Percentiles rank a stretch among this genome's conserved stretches.
Conservation (phyloP, 164 flowering plant genomes). For the Chloranthus sessilifolius region DNA sequence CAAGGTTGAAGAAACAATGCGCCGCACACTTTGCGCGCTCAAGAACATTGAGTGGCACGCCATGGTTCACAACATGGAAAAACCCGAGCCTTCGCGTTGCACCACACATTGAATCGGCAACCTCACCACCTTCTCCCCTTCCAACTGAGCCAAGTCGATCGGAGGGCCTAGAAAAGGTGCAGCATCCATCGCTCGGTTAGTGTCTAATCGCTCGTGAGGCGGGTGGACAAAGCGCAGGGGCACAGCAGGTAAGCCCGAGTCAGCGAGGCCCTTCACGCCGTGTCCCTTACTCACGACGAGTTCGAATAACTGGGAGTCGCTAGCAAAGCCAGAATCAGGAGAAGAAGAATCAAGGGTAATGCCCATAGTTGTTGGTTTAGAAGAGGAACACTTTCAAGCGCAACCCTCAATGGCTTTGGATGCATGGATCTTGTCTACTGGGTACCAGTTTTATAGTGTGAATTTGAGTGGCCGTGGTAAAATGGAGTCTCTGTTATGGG, state of each 20-base stretch:
- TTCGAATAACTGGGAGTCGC: conserved; percentile 5
- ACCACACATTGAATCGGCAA: conserved; percentile 2
- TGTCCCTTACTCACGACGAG: conserved; percentile 14
- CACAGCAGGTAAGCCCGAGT: conserved; percentile 6
- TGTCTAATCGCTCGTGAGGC: conserved; percentile 14
- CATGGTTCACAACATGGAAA: conserved; percentile 24
- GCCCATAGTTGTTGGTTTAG: conserved; percentile 6
- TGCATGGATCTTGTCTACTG: no score
- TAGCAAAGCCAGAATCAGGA: neutral
- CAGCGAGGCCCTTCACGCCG: conserved; percentile 19
- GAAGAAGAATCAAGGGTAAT: neutral
- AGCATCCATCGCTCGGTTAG: conserved; percentile 11
- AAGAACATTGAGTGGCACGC: conserved; percentile 11
- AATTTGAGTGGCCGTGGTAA: no score
- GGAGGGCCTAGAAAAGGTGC: conserved; percentile 11
- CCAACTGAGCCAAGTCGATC: conserved; percentile 12
- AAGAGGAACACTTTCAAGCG: no score
- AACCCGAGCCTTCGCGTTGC: conserved; percentile 16
- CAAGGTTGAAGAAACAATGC: conserved; percentile 13
- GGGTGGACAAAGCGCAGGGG: conserved; percentile 18
- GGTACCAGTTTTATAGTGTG: no score
- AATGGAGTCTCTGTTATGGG: no score
- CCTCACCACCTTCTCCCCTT: conserved; percentile 11
- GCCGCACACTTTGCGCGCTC: conserved; percentile 14
- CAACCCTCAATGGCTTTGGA: no score